Conservation (phyloP, 1,284 basidiomycete species). For the Trametes sp. region DNA sequence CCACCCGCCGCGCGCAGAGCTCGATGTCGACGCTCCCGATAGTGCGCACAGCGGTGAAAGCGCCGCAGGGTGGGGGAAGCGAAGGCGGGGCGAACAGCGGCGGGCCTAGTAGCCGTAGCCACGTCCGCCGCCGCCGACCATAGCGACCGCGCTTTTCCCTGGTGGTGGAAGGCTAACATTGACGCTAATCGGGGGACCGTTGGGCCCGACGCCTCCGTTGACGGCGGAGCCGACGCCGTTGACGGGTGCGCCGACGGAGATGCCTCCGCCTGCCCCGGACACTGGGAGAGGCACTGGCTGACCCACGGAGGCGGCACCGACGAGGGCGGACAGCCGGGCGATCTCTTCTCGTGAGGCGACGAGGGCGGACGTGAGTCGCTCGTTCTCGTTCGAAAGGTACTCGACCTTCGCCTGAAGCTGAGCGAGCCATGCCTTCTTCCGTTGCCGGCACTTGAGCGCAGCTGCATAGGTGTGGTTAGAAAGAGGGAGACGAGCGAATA, state of each 20-base stretch:
- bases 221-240: conserved; percentile 38
- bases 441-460: conserved; percentile 97
- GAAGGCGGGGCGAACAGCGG: conserved; percentile 52
- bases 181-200: conserved; percentile 51
- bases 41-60: background rate
- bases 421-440: conserved; percentile 97
- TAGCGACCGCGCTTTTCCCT: conserved; percentile 38
- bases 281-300: conserved; percentile 36
- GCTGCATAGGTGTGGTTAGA: too few species aligned
- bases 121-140: conserved; percentile 37
- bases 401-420: conserved; percentile 95
- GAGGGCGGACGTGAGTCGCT: conserved; percentile 84
- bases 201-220: conserved; percentile 21
- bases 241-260: conserved; percentile 22
- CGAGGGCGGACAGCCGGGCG: conserved; percentile 74
- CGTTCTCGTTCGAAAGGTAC: conserved; percentile 90
- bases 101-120: conserved; percentile 40
- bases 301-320: conserved; percentile 66
- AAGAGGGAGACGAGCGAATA: too few species aligned
- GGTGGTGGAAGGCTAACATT: conserved; percentile 50
- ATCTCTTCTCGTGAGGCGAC: conserved; percentile 82
- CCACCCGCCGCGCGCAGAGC: conserved; percentile 21
- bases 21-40: conserved; percentile 1
- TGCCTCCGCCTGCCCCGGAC: conserved; percentile 20
- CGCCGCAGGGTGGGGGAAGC: conserved; percentile 61